Evolutionary conservation across 345 rosid species (phyloP).

Genomic region (Nephelium lappaceum): DNA sequence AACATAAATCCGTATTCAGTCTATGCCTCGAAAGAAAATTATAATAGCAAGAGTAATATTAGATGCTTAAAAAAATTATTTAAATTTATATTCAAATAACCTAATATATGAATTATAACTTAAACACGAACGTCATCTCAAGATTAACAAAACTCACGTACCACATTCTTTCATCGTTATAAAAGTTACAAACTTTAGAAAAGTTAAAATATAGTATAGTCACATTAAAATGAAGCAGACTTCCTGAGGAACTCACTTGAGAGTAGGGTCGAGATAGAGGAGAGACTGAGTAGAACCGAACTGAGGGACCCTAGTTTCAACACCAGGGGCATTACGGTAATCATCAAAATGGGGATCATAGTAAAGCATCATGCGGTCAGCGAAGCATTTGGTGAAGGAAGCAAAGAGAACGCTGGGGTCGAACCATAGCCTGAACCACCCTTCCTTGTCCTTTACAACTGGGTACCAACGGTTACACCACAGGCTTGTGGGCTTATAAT

Average conservation of each 20-base stretch:
- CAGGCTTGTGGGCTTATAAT: constrained; percentile 53
- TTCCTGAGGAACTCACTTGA: constrained; percentile 53
- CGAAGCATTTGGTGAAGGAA: constrained; percentile 75
- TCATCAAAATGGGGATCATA: constrained; percentile 67
- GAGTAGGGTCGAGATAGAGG: constrained; percentile 65
- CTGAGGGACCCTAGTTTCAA: constrained; percentile 60
- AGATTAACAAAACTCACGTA: no score
- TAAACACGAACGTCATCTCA: no score
- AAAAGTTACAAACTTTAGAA: no score
- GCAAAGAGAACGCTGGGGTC: constrained; percentile 64
- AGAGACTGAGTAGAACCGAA: constrained; percentile 81
- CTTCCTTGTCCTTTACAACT: constrained; percentile 44
- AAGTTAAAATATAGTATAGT: no score
- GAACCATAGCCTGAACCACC: constrained; percentile 93
- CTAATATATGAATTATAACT: no score
- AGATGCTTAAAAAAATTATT: no score
- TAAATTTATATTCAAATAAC: no score
- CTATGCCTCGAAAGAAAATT: no score
- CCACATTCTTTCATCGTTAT: no score
- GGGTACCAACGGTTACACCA: constrained; percentile 66
- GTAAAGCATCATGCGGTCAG: constrained; percentile 70
- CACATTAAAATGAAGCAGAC: background rate
- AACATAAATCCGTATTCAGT: no score
- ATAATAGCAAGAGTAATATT: no score
- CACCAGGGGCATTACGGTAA: constrained; percentile 70